Evolutionary conservation across 1,139 yeast species (phyloP).

Genomic region (Suhomyces guaymorum): DNA sequence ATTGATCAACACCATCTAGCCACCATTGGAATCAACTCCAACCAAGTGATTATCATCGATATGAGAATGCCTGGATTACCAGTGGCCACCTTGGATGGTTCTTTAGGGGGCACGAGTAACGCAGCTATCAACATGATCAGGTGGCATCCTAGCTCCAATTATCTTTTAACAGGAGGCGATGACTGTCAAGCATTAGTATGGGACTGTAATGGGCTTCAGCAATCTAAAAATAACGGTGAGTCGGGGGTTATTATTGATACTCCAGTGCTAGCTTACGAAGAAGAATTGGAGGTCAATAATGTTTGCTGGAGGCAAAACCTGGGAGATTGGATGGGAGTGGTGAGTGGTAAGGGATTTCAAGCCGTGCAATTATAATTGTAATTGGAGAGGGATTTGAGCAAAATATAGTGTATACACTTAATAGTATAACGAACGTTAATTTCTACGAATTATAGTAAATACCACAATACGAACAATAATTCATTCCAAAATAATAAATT

Average conservation of each 20-base stretch:
- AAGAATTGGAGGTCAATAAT: constrained; percentile 69
- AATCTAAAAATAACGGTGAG: constrained; percentile 12
- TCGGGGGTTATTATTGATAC: constrained; percentile 30
- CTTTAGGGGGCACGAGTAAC: constrained; percentile 48
- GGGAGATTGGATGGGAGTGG: constrained; percentile 83
- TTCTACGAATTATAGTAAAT: too few species aligned
- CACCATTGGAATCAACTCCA: constrained; percentile 72
- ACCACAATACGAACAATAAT: too few species aligned
- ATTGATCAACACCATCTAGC: constrained; percentile 79
- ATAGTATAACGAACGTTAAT: too few species aligned
- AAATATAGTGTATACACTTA: too few species aligned
- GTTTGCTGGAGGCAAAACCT: constrained; percentile 65
- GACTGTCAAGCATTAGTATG: constrained; percentile 89
- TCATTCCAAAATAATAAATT: not conserved
- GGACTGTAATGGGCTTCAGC: constrained; percentile 55
- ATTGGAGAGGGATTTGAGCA: too few species aligned
- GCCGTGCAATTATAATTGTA: constrained; percentile 46
- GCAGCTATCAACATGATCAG: constrained; percentile 66
- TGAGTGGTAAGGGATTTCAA: constrained; percentile 79
- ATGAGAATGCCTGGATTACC: constrained; percentile 89
- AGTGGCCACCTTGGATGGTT: constrained; percentile 65
- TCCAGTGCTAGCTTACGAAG: constrained; percentile 59
- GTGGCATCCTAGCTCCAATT: constrained; percentile 82
- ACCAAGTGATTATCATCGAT: constrained; percentile 70
- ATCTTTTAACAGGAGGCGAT: constrained; percentile 77